Base-by-base conservation (phyloP, 331 rosid species). In the Arachis monticola region DNA sequence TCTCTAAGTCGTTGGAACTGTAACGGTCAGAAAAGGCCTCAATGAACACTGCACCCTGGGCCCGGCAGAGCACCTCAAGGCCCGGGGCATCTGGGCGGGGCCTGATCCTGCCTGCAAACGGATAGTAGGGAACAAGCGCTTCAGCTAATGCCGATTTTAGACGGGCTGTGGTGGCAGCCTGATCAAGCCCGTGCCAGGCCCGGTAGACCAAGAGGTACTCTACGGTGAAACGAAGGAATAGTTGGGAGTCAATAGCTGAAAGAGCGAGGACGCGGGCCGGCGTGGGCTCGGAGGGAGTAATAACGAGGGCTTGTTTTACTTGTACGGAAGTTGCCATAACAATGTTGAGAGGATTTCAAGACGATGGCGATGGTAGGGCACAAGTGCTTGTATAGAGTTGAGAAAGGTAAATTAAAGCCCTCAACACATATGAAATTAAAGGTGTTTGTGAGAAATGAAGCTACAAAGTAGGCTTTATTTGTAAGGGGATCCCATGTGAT, bases 231-330 rank as follows among this genome's bases (percentile, higher is more conserved):
- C 97, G 97, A 32, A 93, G 91, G 78, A 93, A 93, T 81, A 86
- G 96, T 57, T 93, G 98, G 2, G 97, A 93, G 58, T 93, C 98
- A 6, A 93, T 35, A 31, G 97, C 72, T 0, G 98, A 93, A 42
- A 93, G 97, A 4, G 78, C 0, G 31, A 93, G 89, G 6, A 84
- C 77, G 51, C 77, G 64, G n/a, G 64, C 2, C 2, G 96, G 96
- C 60, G 91, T 88, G 64, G 93, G 89, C 9, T 85, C 88, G 10
- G 91, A 79, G 5, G 98, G 98, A 0, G 84, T 76, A 10, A 93
- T 59, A 8, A 89, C 71, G 5, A 75, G 79, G 4, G 86, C 91
- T 44, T 87, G 89, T 77, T 85, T 88, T 30, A 90, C 78, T 8
- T 72, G 82, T 56, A 88, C 87, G 22, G 80, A 78, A 70, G 79